A percentile compares a stretch with the other conserved stretches of the same genome.
Evolutionary conservation across 73 alveolate species (phyloP).

Genomic region (Chromera velia): DNA sequence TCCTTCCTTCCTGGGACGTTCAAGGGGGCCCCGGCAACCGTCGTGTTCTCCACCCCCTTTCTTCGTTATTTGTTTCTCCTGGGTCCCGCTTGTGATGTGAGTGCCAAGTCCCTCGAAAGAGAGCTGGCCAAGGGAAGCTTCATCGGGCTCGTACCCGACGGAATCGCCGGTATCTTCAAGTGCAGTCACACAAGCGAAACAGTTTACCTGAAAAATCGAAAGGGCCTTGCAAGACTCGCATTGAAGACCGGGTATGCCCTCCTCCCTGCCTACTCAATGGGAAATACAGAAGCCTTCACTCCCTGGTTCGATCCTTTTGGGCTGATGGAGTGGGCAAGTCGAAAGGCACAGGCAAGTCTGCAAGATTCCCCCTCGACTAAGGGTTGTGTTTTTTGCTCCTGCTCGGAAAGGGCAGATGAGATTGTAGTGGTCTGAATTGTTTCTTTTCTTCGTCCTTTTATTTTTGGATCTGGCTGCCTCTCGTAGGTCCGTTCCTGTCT

Average conservation of each 20-base stretch:
- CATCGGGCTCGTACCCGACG: conserved; percentile 32
- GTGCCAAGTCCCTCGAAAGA: conserved; percentile 10
- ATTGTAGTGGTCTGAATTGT: too few relatives aligned
- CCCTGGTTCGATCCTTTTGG: conserved; percentile 27
- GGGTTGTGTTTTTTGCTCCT: too few relatives aligned
- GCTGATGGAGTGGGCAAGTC: conserved; percentile 5
- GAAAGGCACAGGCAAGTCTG: conserved; percentile 33
- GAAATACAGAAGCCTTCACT: conserved; percentile 17
- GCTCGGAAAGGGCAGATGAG: too few relatives aligned
- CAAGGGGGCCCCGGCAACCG: conserved; percentile 15
- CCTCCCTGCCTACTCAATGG: conserved; percentile 25
- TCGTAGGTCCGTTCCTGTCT: too few relatives aligned
- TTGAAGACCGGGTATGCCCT: conserved; percentile 15
- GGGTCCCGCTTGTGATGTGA: conserved; percentile 15
- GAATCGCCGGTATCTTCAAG: conserved; percentile 26
- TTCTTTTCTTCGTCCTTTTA: too few relatives aligned
- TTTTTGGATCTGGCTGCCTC: too few relatives aligned
- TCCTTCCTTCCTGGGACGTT: conserved; percentile 20
- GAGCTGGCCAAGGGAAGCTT: conserved; percentile 15
- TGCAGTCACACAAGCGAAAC: conserved; percentile 7
- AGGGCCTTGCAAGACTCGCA: conserved; percentile 27
- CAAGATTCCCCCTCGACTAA: too few relatives aligned
- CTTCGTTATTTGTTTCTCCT: conserved; percentile 15
- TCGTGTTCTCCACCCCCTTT: conserved; percentile 23
- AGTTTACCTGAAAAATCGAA: conserved; percentile 2